phyloP scores from a whole-genome alignment of 768 basidiomycete species.

The Podaxis sp. region DNA sequence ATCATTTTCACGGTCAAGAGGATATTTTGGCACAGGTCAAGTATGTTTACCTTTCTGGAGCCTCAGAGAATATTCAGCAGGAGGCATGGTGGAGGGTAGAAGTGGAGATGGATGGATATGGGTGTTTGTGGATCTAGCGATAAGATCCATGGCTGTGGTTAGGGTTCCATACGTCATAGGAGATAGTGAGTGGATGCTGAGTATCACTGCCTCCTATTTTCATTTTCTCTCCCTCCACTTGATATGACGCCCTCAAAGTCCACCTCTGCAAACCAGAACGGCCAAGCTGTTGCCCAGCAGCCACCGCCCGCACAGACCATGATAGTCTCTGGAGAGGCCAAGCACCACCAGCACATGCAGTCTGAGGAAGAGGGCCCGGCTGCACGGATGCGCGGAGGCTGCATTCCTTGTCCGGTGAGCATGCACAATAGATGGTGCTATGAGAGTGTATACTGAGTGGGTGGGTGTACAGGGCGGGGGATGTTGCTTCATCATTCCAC shows the following conservation, averaged over 20 bases:
- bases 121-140: slow-evolving; percentile 2
- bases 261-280: neutral
- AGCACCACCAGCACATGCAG: slow-evolving; percentile 8
- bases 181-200: neutral
- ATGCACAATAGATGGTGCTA: neutral
- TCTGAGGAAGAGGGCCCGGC: slow-evolving; percentile 12
- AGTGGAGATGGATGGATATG: slow-evolving; percentile 10
- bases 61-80: slow-evolving; percentile 48
- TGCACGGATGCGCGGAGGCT: slow-evolving; percentile 23
- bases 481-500: slow-evolving; percentile 30
- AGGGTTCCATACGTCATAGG: slow-evolving; percentile 8
- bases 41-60: slow-evolving; percentile 46
- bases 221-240: neutral
- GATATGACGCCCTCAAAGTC: neutral
- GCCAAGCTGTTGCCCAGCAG: slow-evolving; percentile 12
- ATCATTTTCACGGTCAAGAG: neutral
- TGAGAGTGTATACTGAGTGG: neutral
- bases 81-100: slow-evolving; percentile 29
- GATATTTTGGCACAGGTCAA: too few species aligned
- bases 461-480: slow-evolving; percentile 23
- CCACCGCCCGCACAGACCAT: slow-evolving; percentile 14
- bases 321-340: slow-evolving; percentile 10
- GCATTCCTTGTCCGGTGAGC: slow-evolving; percentile 24
- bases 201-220: neutral
- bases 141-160: slow-evolving; percentile 13